phyloP scores from a whole-genome alignment of 208 protist species.

The Crithidia brevicula region DNA sequence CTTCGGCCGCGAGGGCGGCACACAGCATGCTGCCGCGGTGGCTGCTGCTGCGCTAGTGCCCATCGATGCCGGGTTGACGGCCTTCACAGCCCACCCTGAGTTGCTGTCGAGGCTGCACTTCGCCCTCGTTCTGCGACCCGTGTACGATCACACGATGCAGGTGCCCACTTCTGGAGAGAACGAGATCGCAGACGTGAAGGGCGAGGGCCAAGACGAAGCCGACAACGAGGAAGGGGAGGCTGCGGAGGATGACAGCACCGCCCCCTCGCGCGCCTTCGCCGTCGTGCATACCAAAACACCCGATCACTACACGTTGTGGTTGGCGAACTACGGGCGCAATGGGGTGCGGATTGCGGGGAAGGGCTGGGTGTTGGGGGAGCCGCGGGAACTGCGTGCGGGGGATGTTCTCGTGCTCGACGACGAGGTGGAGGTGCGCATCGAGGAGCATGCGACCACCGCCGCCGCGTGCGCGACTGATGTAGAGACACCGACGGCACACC shows the following conservation, averaged over 20 bases:
- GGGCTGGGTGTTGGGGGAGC: slow-evolving; percentile 44
- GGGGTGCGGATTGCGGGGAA: slow-evolving; percentile 36
- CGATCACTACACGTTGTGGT: slow-evolving; percentile 43
- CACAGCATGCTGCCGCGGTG: slow-evolving; percentile 27
- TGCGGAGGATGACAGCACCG: not conserved
- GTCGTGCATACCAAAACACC: slow-evolving; percentile 42
- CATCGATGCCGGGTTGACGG: slow-evolving; percentile 50
- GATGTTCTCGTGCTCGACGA: slow-evolving; percentile 44
- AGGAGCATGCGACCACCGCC: slow-evolving; percentile 11
- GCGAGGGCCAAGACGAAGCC: slow-evolving; percentile 7
- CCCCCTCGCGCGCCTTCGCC: not conserved
- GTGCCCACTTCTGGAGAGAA: not conserved
- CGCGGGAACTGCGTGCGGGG: slow-evolving; percentile 43
- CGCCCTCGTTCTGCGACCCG: slow-evolving; percentile 44
- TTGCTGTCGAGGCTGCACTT: slow-evolving; percentile 66
- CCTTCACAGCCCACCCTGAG: slow-evolving; percentile 45
- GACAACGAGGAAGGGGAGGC: slow-evolving; percentile 9
- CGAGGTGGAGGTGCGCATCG: slow-evolving; percentile 37
- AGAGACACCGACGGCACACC: not conserved
- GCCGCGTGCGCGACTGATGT: slow-evolving; percentile 5
- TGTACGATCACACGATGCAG: slow-evolving; percentile 13
- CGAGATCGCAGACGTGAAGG: not conserved
- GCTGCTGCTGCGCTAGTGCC: slow-evolving; percentile 30
- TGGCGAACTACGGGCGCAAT: slow-evolving; percentile 83
- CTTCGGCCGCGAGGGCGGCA: slow-evolving; percentile 54